A percentile compares a stretch with the other conserved stretches of the same genome.
These are phyloP conservation scores for Cetraspora pellucida DNA, from an alignment of 192 early-diverging fungal genomes.

Conservation along the genomic window DNA sequence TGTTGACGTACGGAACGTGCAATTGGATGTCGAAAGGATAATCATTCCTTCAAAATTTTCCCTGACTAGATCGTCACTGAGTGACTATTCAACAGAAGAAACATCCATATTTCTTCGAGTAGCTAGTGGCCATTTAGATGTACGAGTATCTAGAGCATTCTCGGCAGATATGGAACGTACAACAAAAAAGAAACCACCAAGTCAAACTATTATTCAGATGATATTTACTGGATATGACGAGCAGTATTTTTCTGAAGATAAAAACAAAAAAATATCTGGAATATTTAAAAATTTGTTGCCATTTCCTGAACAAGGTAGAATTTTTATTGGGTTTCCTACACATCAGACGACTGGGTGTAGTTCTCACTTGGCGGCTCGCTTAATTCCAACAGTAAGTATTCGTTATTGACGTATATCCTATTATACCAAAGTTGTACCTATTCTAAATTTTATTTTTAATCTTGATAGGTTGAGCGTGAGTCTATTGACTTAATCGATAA, in stretches of 20 bases:
- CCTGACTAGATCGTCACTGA: constrained; percentile 19
- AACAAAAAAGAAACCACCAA: constrained; percentile 86
- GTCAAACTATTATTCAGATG: constrained; percentile 66
- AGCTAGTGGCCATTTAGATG: constrained; percentile 62
- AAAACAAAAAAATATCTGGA: background rate
- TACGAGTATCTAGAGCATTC: constrained; percentile 58
- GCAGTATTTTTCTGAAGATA: constrained; percentile 47
- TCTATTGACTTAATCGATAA: constrained; percentile 88
- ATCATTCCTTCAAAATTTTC: constrained; percentile 38
- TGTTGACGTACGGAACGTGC: constrained; percentile 59
- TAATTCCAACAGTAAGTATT: constrained; percentile 77
- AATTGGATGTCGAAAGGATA: constrained; percentile 54
- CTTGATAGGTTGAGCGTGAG: constrained; percentile 71
- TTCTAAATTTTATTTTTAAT: background rate
- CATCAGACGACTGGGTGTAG: constrained; percentile 88
- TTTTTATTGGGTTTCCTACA: constrained; percentile 91
- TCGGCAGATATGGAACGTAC: constrained; percentile 84
- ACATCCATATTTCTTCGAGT: constrained; percentile 72
- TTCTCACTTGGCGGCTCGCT: constrained; percentile 74
- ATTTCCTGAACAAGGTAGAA: constrained; percentile 73
- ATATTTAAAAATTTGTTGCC: constrained; percentile 80
- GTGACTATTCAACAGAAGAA: constrained; percentile 27
- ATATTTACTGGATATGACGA: constrained; percentile 78
- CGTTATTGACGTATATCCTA: background rate
- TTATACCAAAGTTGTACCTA: background rate